Percentiles rank a stretch among this genome's conserved stretches.
These are phyloP conservation scores for Hypoxylon sp. DNA, from an alignment of 2,329 filamentous ascomycete genomes.

Conservation along the genomic window DNA sequence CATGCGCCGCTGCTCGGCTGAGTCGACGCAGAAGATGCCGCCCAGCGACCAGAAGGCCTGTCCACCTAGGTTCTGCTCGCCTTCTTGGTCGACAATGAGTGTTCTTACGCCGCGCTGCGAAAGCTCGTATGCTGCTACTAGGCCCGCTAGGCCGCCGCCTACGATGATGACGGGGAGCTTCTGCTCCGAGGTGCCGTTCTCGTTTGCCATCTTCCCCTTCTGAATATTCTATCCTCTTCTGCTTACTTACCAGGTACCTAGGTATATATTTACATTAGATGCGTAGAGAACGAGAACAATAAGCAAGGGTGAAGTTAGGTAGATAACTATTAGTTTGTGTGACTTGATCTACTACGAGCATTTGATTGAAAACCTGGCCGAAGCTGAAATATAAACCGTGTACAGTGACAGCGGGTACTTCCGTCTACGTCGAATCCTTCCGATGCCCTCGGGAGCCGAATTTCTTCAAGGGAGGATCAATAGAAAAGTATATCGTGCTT, in stretches of 20 bases:
- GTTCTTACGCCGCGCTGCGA: constrained; percentile 63
- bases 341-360: neutral
- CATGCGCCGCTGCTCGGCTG: constrained; percentile 66
- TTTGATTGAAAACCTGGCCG: neutral
- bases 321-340: neutral
- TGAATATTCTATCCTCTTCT: neutral
- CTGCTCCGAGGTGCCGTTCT: constrained; percentile 12
- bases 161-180: constrained; percentile 65
- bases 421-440: neutral
- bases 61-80: constrained; percentile 67
- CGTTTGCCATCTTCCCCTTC: neutral
- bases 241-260: neutral
- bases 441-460: neutral
- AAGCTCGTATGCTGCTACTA: constrained; percentile 71
- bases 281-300: neutral
- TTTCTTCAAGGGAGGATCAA: neutral
- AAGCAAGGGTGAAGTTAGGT: neutral
- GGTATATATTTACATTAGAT: neutral
- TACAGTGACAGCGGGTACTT: neutral
- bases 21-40: constrained; percentile 71
- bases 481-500: neutral
- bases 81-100: constrained; percentile 71
- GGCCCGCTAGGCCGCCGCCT: constrained; percentile 69
- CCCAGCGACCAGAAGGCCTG: constrained; percentile 76
- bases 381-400: neutral